Evolutionary conservation across 306 rosid species (phyloP).

Genomic region (Cicer judaicum): DNA sequence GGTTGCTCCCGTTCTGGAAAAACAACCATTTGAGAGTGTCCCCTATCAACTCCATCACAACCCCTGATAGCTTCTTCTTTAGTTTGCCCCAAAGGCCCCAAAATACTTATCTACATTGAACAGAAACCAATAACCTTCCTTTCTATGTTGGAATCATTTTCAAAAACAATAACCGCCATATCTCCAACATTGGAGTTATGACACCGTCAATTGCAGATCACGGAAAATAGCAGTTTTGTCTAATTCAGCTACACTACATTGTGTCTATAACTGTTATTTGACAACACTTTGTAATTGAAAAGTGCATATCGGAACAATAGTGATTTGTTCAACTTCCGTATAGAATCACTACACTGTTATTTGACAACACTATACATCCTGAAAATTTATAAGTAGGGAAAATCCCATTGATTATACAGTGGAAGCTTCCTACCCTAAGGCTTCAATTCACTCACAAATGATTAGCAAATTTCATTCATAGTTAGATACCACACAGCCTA

Average conservation of each 20-base stretch:
- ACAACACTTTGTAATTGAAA: too few species aligned
- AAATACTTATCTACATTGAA: conserved; percentile 16
- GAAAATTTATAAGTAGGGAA: background rate
- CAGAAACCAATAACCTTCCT: background rate
- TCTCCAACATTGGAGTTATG: background rate
- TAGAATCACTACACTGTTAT: too few species aligned
- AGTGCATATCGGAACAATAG: too few species aligned
- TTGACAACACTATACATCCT: background rate
- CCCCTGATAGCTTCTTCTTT: background rate
- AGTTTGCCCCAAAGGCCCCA: background rate
- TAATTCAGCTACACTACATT: too few species aligned
- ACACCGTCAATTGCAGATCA: background rate
- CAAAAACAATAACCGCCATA: background rate
- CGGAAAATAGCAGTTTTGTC: too few species aligned
- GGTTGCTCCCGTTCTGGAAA: background rate
- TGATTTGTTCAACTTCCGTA: too few species aligned
- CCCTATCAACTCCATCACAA: background rate
- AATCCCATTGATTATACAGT: background rate
- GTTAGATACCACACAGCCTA: background rate
- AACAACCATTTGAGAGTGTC: background rate
- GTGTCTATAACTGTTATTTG: too few species aligned
- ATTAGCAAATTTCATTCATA: background rate
- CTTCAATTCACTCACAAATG: conserved; percentile 2
- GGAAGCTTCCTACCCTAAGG: background rate
- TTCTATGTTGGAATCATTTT: background rate